Percentiles rank a stretch among this genome's conserved stretches.
Conservation (phyloP, 2,329 filamentous ascomycete genomes). For the Pseudocercospora ulei region DNA sequence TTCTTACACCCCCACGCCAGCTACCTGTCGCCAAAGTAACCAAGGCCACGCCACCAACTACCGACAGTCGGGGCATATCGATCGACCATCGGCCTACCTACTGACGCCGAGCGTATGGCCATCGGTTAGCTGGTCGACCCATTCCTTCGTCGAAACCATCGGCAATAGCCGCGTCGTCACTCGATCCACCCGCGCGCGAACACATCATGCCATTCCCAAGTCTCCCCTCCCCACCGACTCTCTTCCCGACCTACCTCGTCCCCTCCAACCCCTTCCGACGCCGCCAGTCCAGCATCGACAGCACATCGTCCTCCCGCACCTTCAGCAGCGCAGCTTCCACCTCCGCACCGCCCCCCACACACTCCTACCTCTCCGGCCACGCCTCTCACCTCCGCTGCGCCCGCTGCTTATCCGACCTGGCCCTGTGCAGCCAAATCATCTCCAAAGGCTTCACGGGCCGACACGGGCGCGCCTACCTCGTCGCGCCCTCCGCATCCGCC, state of each 20-base stretch:
- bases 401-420: slow-evolving; percentile 51
- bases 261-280: slow-evolving; percentile 43
- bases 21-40: not conserved
- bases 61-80: not conserved
- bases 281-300: slow-evolving; percentile 37
- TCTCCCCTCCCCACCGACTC: slow-evolving; percentile 31
- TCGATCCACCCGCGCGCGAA: not conserved
- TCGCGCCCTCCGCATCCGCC: slow-evolving; percentile 40
- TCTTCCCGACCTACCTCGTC: slow-evolving; percentile 47
- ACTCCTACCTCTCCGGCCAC: slow-evolving; percentile 40
- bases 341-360: slow-evolving; percentile 19
- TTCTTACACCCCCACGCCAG: not conserved
- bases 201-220: slow-evolving; percentile 26
- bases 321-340: slow-evolving; percentile 24
- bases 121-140: slow-evolving; percentile 9
- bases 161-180: slow-evolving; percentile 1
- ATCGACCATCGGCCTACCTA: slow-evolving; percentile 1
- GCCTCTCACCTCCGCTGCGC: slow-evolving; percentile 50
- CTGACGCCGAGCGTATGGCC: not conserved
- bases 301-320: slow-evolving; percentile 33
- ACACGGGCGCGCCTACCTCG: slow-evolving; percentile 55
- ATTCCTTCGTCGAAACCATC: slow-evolving; percentile 3
- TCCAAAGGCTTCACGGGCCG: slow-evolving; percentile 57
- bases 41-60: not conserved
- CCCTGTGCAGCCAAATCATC: slow-evolving; percentile 51